Percentiles rank a stretch among this genome's conserved stretches.
Conservation (phyloP, 2,329 filamentous ascomycete genomes). For the Lachnellula suecica region DNA sequence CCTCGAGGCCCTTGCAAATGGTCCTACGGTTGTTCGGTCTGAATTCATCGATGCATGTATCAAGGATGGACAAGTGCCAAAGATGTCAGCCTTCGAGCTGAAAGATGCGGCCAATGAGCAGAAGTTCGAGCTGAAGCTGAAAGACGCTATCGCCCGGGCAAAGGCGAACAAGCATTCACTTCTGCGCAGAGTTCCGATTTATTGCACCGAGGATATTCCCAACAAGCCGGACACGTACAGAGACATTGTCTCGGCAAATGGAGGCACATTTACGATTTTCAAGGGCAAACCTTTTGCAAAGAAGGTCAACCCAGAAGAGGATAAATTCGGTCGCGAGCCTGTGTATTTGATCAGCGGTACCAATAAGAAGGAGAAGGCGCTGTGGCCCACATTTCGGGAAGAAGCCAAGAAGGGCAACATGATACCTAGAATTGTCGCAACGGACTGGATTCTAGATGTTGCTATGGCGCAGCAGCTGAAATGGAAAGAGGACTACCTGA, state of each 20-base stretch:
- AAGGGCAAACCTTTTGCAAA: slow-evolving; percentile 66
- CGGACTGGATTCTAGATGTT: slow-evolving; percentile 88
- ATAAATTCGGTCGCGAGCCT: slow-evolving; percentile 62
- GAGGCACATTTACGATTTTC: slow-evolving; percentile 78
- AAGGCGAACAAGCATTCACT: slow-evolving; percentile 75
- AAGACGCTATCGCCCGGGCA: slow-evolving; percentile 67
- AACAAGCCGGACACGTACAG: slow-evolving; percentile 85
- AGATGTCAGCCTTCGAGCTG: slow-evolving; percentile 65
- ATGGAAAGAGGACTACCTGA: slow-evolving; percentile 63
- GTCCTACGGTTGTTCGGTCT: slow-evolving; percentile 73
- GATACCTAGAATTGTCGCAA: slow-evolving; percentile 74
- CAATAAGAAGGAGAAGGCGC: slow-evolving; percentile 62
- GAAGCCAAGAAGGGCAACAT: slow-evolving; percentile 79
- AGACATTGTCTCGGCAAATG: slow-evolving; percentile 84
- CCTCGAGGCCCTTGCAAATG: slow-evolving; percentile 79
- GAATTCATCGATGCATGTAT: slow-evolving; percentile 78
- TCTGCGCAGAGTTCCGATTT: slow-evolving; percentile 74
- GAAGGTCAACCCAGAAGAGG: slow-evolving; percentile 60
- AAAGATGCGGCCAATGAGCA: slow-evolving; percentile 72
- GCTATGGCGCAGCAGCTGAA: slow-evolving; percentile 83
- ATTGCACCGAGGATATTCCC: slow-evolving; percentile 76
- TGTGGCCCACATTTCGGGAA: slow-evolving; percentile 79
- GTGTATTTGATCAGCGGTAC: slow-evolving; percentile 80
- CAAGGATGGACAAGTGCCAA: slow-evolving; percentile 62
- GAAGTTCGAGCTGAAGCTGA: slow-evolving; percentile 67